These are phyloP conservation scores for Pisolithus marmoratus DNA, from an alignment of 768 basidiomycete genomes.

Conservation along the genomic window DNA sequence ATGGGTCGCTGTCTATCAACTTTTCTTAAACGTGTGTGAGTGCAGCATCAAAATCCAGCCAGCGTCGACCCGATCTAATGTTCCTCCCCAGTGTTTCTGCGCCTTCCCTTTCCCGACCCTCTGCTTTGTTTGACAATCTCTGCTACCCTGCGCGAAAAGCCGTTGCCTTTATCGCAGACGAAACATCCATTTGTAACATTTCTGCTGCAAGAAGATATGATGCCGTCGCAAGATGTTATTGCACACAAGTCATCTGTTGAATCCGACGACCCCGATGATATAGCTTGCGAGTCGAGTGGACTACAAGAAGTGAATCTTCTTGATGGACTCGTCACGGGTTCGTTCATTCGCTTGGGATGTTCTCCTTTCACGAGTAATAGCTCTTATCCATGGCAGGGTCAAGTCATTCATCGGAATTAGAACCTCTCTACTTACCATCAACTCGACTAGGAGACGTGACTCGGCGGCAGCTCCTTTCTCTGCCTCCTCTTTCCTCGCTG, in stretches of 20 bases:
- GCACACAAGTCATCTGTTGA: background rate
- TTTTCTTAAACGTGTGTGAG: conserved; percentile 78
- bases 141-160: conserved; percentile 81
- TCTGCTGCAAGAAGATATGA: conserved; percentile 12
- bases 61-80: background rate
- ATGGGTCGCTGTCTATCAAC: conserved; percentile 80
- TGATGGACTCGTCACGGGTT: conserved; percentile 62
- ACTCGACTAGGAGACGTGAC: conserved; percentile 65
- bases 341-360: conserved; percentile 14
- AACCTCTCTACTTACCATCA: conserved; percentile 52
- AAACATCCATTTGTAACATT: conserved; percentile 28
- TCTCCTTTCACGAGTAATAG: background rate
- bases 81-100: conserved; percentile 57
- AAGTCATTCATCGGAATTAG: conserved; percentile 33
- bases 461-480: conserved; percentile 61
- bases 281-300: conserved; percentile 38
- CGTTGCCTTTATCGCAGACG: conserved; percentile 42
- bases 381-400: conserved; percentile 32
- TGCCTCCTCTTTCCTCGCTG: conserved; percentile 43
- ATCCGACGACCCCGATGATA: conserved; percentile 18
- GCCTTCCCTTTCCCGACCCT: conserved; percentile 64
- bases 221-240: conserved; percentile 10
- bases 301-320: conserved; percentile 67
- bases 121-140: conserved; percentile 81
- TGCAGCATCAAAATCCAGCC: conserved; percentile 6